Evolutionary conservation across 805 yeast genomes (phyloP), one percentile per base, ranked within the genome.

Genomic region (Geotrichum ghanense): DNA sequence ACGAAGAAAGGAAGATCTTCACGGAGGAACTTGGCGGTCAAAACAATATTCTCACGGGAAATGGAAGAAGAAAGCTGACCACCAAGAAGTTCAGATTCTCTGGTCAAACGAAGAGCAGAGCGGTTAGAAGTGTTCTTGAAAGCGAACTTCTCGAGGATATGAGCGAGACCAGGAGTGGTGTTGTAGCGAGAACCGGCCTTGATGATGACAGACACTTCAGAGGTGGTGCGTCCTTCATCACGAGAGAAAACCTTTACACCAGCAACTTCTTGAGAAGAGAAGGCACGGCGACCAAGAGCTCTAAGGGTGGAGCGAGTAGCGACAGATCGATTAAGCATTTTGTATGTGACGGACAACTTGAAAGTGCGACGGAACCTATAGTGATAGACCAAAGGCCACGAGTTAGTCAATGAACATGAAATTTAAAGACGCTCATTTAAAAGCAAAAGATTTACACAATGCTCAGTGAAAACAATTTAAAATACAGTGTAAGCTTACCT

Each of bases 31-130:
- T 76, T 74, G 50, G 97, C 81, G 56, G 77, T 75, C 61, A 90
- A 76, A 51, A 84, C 77, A 53, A 92, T 76, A 58, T 81, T 73
- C 64, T 92, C 97, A 73, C 96, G 83, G 66, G 84, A 79, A 57
- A 87, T 81, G 48, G 62, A 59, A 41, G 95, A 72, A 44, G 74
- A 62, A 66, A 87, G 76, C 50, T 67, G 68, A 63, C 95, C 97
- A 56, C 98, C 97, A 54, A 90, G 74, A 54, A 92, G 77, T 72
- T 90, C 98, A 45, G 89, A 71, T 71, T 92, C 98, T 70, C 98
- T 84, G 62, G 88, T 83, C 61, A 89, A 74, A 72, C 97, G 84
- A 64, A 92, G 75, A 21, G 92, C 95, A 17, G 96, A 83, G 67
- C 87, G 86, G 57, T 78, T 66, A 51, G 73, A 73, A 48, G 95